Base-by-base conservation (phyloP, 352 stramenopile genomes). In the Plasmopara muralis region DNA sequence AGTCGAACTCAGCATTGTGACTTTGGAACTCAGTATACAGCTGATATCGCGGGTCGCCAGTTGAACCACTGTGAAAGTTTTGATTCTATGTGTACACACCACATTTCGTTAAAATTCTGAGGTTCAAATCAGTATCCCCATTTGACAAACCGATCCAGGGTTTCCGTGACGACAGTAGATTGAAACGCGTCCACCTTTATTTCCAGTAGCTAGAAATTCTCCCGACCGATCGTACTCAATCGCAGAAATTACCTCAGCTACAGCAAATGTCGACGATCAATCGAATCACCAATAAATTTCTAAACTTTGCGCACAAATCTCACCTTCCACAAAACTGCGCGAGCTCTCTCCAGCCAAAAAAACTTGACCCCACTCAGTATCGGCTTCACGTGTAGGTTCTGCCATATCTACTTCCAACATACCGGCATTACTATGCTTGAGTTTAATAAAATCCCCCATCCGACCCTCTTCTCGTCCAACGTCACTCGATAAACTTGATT, bases 1-100 rank as follows among this genome's bases (percentile, higher is more conserved):
- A 98, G 71, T 98, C 95, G 57, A 98, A 98, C 66, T 98, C 95
- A n/a, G 89, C 72, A 34, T 95, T 96, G 71, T 98, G 95, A 64
- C 89, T 97, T 72, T 98, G 90, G 57, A 93, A 97, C 60, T 96
- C 95, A n/a, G 87, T 87, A 72, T 96, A 98, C 48, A 87, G 55
- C 6, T 72, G 53, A 48, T 87, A 86, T 50, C 74, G 69, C 18
- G 74, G 54, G 34, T 73, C 60, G 30, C 59, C 66, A 9, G 13
- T 55, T 18, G 53, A 45, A 31, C 62, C 53, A 18, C 50, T 57
- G 46, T 68, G 76, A 39, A 65, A 63, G 38, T 14, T 61, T 60
- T 71, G 63, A 28, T 72, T 68, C 60, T 72, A 18, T 39, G 14
- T 9, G 6, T 12, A 40, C 13, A 7, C 1, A 40, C 15, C 43